A percentile compares a stretch with the other conserved stretches of the same genome.
Conservation (phyloP, 208 protist genomes). For the Leishmania amazonensis region DNA sequence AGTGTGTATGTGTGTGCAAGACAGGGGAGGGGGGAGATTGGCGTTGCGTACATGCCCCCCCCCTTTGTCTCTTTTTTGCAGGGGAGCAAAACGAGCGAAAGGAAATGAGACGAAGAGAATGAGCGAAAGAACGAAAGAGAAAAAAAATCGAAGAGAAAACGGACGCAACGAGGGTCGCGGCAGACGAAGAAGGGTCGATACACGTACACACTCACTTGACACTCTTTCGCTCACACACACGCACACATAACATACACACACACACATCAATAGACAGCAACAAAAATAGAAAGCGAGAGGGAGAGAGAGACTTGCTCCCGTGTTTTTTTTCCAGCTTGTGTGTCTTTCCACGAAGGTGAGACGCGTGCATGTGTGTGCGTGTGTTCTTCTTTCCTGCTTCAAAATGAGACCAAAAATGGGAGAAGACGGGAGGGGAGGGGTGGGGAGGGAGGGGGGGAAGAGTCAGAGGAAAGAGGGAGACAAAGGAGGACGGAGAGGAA, state of each 20-base stretch:
- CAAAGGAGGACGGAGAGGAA: background rate
- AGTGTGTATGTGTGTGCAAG: background rate
- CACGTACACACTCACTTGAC: background rate
- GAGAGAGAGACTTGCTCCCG: background rate
- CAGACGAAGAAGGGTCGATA: background rate
- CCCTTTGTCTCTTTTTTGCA: background rate
- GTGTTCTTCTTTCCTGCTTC: background rate
- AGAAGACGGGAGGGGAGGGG: background rate
- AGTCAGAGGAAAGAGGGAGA: background rate
- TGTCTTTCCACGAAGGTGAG: background rate
- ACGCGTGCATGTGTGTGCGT: background rate
- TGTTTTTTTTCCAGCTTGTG: too few species aligned
- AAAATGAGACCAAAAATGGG: background rate
- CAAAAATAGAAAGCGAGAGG: background rate
- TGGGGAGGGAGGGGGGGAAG: background rate
- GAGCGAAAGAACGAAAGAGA: background rate
- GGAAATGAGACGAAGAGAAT: background rate
- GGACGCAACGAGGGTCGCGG: too few species aligned
- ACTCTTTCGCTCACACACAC: background rate
- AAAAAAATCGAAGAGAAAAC: background rate
- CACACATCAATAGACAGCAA: background rate
- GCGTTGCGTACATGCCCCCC: background rate
- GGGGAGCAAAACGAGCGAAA: background rate
- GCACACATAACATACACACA: background rate
- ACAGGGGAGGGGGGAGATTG: background rate